Evolutionary conservation across 352 stramenopile genomes (phyloP).

Genomic region (Aphanomyces cochlioides): DNA sequence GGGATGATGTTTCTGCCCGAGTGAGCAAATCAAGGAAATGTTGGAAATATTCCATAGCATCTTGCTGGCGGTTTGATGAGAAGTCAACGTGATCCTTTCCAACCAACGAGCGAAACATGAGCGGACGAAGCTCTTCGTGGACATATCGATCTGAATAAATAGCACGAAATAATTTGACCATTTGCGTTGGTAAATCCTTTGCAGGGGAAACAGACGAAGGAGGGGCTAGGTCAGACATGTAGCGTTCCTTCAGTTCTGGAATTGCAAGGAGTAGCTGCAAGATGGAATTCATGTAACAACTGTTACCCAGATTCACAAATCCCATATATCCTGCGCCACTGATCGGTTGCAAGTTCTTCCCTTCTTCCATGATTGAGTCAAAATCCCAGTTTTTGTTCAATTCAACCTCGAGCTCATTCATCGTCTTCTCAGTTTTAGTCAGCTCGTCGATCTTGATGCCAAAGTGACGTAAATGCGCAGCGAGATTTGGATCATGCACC

Average conservation of each 20-base stretch:
- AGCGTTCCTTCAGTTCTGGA: slow-evolving; percentile 66
- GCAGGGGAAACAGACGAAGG: slow-evolving; percentile 23
- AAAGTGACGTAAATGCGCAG: slow-evolving; percentile 92
- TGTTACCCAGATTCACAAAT: slow-evolving; percentile 99
- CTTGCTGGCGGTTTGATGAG: slow-evolving; percentile 95
- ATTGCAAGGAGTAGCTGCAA: slow-evolving; percentile 92
- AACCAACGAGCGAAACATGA: slow-evolving; percentile 95
- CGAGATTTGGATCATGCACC: slow-evolving; percentile 94
- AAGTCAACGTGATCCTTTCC: slow-evolving; percentile 95
- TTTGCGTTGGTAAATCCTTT: slow-evolving; percentile 90
- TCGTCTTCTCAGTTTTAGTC: slow-evolving; percentile 98
- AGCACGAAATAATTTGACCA: slow-evolving; percentile 88
- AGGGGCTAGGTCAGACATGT: slow-evolving; percentile 43
- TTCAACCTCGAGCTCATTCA: slow-evolving; percentile 96
- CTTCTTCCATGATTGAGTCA: slow-evolving; percentile 96
- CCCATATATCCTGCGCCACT: slow-evolving; percentile 91
- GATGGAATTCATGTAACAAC: slow-evolving; percentile 99
- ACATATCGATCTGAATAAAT: slow-evolving; percentile 87
- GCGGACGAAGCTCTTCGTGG: slow-evolving; percentile 65
- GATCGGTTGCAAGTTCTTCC: slow-evolving; percentile 88
- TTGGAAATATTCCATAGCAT: slow-evolving; percentile 97
- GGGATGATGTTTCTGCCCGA: slow-evolving; percentile 63
- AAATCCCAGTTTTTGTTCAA: slow-evolving; percentile 98
- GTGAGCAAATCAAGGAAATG: slow-evolving; percentile 93
- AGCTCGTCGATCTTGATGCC: slow-evolving; percentile 93